These are phyloP conservation scores for Aspergillus brasiliensis DNA, from an alignment of 2,329 filamentous ascomycete species.

Conservation along the genomic window DNA sequence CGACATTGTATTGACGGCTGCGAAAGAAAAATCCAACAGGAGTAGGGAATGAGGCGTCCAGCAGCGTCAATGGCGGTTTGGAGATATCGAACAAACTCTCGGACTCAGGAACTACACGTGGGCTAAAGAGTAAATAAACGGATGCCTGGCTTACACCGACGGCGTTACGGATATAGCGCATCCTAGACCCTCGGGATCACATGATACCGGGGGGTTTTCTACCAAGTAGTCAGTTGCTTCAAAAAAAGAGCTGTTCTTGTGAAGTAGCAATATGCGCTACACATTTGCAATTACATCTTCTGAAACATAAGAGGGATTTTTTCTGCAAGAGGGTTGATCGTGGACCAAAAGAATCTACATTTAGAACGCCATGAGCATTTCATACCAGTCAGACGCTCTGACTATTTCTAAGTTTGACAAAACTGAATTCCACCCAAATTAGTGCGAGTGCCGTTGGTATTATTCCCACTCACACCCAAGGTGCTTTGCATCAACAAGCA, in stretches of 20 bases:
- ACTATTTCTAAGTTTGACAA: slow-evolving; percentile 42
- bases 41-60: too few species aligned
- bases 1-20: slow-evolving; percentile 21
- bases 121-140: not conserved
- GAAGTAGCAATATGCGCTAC: not conserved
- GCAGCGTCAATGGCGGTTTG: not conserved
- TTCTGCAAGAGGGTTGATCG: slow-evolving; percentile 27
- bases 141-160: slow-evolving; percentile 5
- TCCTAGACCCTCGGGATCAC: not conserved
- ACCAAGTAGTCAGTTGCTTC: not conserved
- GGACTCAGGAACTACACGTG: not conserved
- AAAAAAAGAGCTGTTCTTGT: not conserved
- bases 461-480: slow-evolving; percentile 20
- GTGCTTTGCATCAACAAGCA: slow-evolving; percentile 16
- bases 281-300: not conserved
- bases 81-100: not conserved
- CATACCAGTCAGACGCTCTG: slow-evolving; percentile 35
- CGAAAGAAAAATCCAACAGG: not conserved
- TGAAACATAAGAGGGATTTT: slow-evolving; percentile 16
- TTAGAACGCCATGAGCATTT: slow-evolving; percentile 40
- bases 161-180: slow-evolving; percentile 4
- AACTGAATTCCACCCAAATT: slow-evolving; percentile 25
- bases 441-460: slow-evolving; percentile 22
- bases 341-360: slow-evolving; percentile 39
- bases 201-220: not conserved